Evolutionary conservation across 2,329 filamentous ascomycete species (phyloP).

Genomic region (Sporothrix phasma): DNA sequence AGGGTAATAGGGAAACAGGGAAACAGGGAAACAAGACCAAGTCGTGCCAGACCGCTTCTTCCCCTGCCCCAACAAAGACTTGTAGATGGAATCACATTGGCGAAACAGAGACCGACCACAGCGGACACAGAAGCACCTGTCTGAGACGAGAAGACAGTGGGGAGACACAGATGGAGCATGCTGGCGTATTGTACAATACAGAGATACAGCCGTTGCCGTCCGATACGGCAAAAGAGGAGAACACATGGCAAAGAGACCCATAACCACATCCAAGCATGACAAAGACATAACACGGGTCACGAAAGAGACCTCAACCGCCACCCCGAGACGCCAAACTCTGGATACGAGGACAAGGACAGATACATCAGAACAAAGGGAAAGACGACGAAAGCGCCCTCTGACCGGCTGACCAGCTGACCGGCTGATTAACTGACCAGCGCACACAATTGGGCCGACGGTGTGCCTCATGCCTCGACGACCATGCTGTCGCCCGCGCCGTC

Average conservation of each 20-base stretch:
- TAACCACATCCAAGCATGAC: neutral
- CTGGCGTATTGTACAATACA: neutral
- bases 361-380: neutral
- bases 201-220: neutral
- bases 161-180: too few species aligned
- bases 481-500: slow-evolving; percentile 23
- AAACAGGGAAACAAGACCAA: too few species aligned
- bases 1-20: too few species aligned
- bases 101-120: too few species aligned
- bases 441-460: neutral
- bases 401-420: too few species aligned
- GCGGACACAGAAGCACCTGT: too few species aligned
- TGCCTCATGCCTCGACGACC: slow-evolving; percentile 16
- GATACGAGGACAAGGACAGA: neutral
- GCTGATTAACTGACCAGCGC: too few species aligned
- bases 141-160: too few species aligned
- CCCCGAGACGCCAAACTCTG: neutral
- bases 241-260: neutral
- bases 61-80: too few species aligned
- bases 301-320: neutral
- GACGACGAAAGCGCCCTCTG: neutral
- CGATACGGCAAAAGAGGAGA: neutral
- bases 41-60: too few species aligned
- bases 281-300: neutral
- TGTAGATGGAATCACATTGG: too few species aligned